A percentile compares a stretch with the other conserved stretches of the same genome.
Evolutionary conservation across 2,329 filamentous ascomycete genomes (phyloP).

Genomic region (Phaeosphaeriaceae sp.): DNA sequence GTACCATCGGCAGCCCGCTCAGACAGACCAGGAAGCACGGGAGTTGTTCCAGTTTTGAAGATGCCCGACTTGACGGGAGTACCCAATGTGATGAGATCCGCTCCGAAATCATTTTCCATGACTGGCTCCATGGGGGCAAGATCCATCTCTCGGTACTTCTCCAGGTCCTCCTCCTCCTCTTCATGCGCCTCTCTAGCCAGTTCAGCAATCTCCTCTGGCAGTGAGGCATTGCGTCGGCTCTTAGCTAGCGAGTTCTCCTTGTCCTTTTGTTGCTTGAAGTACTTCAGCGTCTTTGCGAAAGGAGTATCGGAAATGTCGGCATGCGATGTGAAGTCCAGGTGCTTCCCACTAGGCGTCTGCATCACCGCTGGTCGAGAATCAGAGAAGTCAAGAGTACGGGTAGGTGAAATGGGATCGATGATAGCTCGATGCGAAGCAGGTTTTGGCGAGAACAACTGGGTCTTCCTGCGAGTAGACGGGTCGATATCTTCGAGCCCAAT

Average conservation of each 20-base stretch:
- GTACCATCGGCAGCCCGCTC: not conserved
- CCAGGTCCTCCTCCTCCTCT: slow-evolving; percentile 17
- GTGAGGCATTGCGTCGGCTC: slow-evolving; percentile 24
- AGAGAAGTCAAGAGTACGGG: not conserved
- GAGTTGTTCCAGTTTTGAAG: not conserved
- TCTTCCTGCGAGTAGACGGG: not conserved
- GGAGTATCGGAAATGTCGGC: slow-evolving; percentile 16
- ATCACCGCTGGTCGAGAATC: not conserved
- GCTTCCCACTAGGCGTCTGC: slow-evolving; percentile 2
- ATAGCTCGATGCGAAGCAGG: not conserved
- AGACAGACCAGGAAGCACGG: not conserved
- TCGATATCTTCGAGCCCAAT: not conserved
- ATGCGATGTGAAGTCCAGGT: slow-evolving; percentile 11
- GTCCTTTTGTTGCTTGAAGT: slow-evolving; percentile 23
- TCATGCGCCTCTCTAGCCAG: slow-evolving; percentile 17
- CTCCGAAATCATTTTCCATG: slow-evolving; percentile 16
- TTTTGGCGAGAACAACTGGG: not conserved
- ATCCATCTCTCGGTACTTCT: slow-evolving; percentile 26
- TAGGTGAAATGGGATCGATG: not conserved
- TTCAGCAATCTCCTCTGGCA: slow-evolving; percentile 28
- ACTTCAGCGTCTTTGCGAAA: slow-evolving; percentile 23
- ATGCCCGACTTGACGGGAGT: slow-evolving; percentile 10
- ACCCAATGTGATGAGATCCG: slow-evolving; percentile 21
- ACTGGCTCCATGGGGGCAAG: slow-evolving; percentile 29
- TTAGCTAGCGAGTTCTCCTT: slow-evolving; percentile 21